phyloP scores from a whole-genome alignment of 2,329 filamentous ascomycete species.

The Stemphylium lycopersici region DNA sequence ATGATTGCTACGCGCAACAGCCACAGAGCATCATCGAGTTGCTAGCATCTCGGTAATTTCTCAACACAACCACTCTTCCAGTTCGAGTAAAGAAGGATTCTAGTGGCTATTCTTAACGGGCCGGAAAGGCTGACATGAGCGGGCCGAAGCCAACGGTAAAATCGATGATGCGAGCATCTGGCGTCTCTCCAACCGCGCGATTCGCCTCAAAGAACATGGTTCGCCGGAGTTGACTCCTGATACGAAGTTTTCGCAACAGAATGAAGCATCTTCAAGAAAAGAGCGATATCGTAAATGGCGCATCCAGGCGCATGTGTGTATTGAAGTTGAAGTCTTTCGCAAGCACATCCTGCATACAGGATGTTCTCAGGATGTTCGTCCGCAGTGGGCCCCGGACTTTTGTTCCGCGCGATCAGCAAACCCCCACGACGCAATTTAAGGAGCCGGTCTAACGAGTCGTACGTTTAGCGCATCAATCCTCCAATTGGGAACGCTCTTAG shows the following conservation, averaged over 20 bases:
- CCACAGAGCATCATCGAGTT: neutral
- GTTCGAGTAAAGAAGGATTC: neutral
- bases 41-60: neutral
- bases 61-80: neutral
- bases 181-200: neutral
- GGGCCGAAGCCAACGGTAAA: slow-evolving; percentile 10
- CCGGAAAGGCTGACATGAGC: slow-evolving; percentile 3
- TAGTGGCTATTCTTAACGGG: slow-evolving; percentile 1
- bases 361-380: neutral
- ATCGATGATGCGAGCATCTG: slow-evolving; percentile 15
- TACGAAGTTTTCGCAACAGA: neutral
- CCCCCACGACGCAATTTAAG: neutral
- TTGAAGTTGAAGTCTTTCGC: neutral
- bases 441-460: neutral
- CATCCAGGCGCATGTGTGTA: neutral
- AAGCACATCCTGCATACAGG: neutral
- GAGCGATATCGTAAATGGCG: neutral
- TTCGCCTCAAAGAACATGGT: neutral
- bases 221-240: neutral
- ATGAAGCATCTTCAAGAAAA: neutral
- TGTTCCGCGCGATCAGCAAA: neutral
- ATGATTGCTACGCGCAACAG: neutral
- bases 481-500: slow-evolving; percentile 5
- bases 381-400: neutral
- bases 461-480: neutral